Percentiles rank a stretch among this genome's conserved stretches.
Conservation (phyloP, 2,329 filamentous ascomycete genomes). For the Colletotrichum spinosum region DNA sequence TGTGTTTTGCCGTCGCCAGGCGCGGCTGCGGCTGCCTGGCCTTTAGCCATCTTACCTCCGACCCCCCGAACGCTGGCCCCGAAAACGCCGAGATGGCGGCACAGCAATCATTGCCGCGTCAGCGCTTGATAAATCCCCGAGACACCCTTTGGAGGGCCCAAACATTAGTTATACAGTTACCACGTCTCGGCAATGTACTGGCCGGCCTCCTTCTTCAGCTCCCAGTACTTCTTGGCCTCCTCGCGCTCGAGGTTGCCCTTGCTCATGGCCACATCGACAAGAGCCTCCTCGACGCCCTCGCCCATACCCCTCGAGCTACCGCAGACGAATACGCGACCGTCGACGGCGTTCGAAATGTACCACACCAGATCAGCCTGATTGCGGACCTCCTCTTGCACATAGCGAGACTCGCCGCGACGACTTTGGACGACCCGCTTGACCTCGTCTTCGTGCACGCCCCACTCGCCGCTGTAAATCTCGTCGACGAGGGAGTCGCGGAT, state of each 20-base stretch:
- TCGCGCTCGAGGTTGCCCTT: conserved; percentile 88
- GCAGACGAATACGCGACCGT: conserved; percentile 96
- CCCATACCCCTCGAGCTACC: conserved; percentile 97
- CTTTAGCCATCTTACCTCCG: conserved; percentile 26
- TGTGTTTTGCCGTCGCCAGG: conserved; percentile 9
- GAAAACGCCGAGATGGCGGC: conserved; percentile 29
- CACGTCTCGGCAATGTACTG: conserved; percentile 93
- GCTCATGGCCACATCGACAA: conserved; percentile 90
- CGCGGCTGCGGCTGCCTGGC: neutral
- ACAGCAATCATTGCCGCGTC: conserved; percentile 23
- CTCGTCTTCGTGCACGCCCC: conserved; percentile 91
- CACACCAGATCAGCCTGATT: conserved; percentile 96
- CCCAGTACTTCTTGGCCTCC: conserved; percentile 90
- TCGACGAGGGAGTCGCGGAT: conserved; percentile 94
- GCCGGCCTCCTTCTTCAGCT: conserved; percentile 88
- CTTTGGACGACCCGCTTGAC: conserved; percentile 86
- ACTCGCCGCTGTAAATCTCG: conserved; percentile 96
- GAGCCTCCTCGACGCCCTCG: conserved; percentile 89
- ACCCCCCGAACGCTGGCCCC: conserved; percentile 15
- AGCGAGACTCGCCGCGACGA: conserved; percentile 81
- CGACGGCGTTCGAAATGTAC: conserved; percentile 97
- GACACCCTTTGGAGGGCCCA: neutral
- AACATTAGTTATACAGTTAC: conserved; percentile 48
- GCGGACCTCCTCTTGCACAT: conserved; percentile 95
- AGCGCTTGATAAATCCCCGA: conserved; percentile 18